Evolutionary conservation across 176 grass and related monocot genomes (phyloP), one percentile per base, ranked within the genome.

Genomic region (Melocanna baccifera): DNA sequence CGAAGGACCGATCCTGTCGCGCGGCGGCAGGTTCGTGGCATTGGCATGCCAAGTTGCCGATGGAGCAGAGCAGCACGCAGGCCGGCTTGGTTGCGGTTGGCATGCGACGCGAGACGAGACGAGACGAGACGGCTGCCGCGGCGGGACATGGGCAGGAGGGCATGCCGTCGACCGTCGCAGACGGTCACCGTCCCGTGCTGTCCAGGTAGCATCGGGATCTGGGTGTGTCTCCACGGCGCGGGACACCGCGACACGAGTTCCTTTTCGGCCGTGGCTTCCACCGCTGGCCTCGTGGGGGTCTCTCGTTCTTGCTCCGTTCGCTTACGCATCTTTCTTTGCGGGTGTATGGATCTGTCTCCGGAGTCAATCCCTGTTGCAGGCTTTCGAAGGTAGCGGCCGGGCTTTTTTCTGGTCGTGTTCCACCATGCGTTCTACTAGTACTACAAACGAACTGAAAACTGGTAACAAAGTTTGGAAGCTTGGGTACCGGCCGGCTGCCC

Each of bases 141-240:
- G 68, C 67, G 57, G 45, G 59, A n/a, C 76, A 42, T 42, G 68
- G 22, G 29, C 23, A 26, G 59, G 52, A 26, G 59, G 52, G 29
- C 47, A 58, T n/a, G 48, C n/a, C 72, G 9, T 42, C 63, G 53
- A 71, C 58, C 46, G 78, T 40, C 77, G 29, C 82, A 32, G 42
- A 42, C 30, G 41, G 36, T 45, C 46, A 39, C 59, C 70, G 26
- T 4, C 74, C n/a, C 29, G 7, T 19, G 75, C 37, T 12, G 67
- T 36, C 69, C 52, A 71, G 83, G 83, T 86, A 86, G 72, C 65
- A 77, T 50, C 45, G 62, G 77, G 62, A 20, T 69, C 83, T 23
- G 62, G 46, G 26, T 4, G 77, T 86, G 88, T 82, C 78, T 48
- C 72, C 83, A 56, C 65, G 62, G 62, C 62, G 14, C 50, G 62